A percentile compares a stretch with the other conserved stretches of the same genome.
phyloP scores from a whole-genome alignment of 108 stramenopile species.

The Aureococcus anophagefferens region DNA sequence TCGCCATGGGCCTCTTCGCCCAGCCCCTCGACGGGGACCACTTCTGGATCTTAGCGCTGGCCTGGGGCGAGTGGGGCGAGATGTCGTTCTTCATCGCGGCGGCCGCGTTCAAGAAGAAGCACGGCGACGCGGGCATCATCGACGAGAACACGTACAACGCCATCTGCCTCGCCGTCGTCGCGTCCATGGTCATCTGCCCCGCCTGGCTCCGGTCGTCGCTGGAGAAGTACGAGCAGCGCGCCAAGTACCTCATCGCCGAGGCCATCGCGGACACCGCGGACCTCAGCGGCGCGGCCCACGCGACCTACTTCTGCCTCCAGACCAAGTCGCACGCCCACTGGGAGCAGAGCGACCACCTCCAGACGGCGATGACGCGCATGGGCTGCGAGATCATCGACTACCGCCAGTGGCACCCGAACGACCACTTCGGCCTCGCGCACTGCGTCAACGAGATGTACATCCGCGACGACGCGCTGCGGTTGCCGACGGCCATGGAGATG shows the following conservation, averaged over 20 bases:
- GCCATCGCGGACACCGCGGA: neutral
- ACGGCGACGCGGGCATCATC: conserved; percentile 39
- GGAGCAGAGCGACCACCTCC: neutral
- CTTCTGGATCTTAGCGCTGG: conserved; percentile 2
- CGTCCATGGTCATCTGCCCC: conserved; percentile 64
- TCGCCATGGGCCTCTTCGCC: conserved; percentile 4
- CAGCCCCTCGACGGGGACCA: conserved; percentile 3
- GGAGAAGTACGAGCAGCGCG: neutral
- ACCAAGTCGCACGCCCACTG: conserved; percentile 8
- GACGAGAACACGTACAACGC: conserved; percentile 50
- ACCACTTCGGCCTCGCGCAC: conserved; percentile 1
- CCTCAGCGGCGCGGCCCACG: neutral
- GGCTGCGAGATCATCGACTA: conserved; percentile 11
- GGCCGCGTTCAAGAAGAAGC: conserved; percentile 29
- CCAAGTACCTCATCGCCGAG: conserved; percentile 3
- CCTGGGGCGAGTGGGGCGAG: conserved; percentile 27
- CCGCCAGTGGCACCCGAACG: conserved; percentile 13
- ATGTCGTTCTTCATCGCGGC: conserved; percentile 65
- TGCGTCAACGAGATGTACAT: conserved; percentile 11
- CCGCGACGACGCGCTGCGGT: neutral
- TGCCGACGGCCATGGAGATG: neutral
- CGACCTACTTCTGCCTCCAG: conserved; percentile 9
- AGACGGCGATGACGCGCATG: neutral
- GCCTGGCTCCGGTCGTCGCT: conserved; percentile 33
- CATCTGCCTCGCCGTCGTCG: conserved; percentile 55